Conservation (phyloP, 768 basidiomycete genomes). For the Termitomyces sp. region DNA sequence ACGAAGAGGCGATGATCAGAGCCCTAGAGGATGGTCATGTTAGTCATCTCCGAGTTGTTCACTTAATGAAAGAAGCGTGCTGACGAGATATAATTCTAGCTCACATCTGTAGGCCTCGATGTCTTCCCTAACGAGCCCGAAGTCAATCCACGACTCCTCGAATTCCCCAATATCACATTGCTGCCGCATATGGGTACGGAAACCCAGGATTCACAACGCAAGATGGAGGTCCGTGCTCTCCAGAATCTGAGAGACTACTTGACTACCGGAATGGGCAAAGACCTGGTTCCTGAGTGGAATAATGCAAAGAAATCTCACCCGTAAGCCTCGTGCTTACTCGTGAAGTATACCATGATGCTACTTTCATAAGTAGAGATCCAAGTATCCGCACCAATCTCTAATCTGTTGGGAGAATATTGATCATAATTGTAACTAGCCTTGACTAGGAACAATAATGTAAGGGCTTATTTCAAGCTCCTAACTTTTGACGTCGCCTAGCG, state of each 20-base stretch:
- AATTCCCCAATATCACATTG: constrained; percentile 80
- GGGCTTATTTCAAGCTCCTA: neutral
- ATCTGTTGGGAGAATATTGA: neutral
- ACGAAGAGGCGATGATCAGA: constrained; percentile 82
- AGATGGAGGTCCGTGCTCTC: constrained; percentile 85
- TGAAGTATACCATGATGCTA: neutral
- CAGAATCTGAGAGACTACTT: constrained; percentile 74
- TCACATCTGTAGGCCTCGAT: constrained; percentile 78
- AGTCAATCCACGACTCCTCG: constrained; percentile 73
- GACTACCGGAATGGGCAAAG: constrained; percentile 56
- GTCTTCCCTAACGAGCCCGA: constrained; percentile 84
- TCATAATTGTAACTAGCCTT: neutral
- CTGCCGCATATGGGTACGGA: constrained; percentile 94
- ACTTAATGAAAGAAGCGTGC: neutral
- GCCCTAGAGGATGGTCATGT: constrained; percentile 89
- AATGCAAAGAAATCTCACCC: constrained; percentile 13
- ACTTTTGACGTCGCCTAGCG: neutral
- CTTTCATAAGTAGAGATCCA: neutral
- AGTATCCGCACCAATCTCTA: neutral
- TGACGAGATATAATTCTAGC: constrained; percentile 33
- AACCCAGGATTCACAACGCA: constrained; percentile 72
- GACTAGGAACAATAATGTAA: neutral
- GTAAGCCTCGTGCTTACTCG: constrained; percentile 7
- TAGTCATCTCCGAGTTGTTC: constrained; percentile 24
- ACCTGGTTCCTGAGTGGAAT: constrained; percentile 59